These are phyloP conservation scores for Eruca vesicaria DNA, from an alignment of 441 rosid genomes.

Conservation along the genomic window DNA sequence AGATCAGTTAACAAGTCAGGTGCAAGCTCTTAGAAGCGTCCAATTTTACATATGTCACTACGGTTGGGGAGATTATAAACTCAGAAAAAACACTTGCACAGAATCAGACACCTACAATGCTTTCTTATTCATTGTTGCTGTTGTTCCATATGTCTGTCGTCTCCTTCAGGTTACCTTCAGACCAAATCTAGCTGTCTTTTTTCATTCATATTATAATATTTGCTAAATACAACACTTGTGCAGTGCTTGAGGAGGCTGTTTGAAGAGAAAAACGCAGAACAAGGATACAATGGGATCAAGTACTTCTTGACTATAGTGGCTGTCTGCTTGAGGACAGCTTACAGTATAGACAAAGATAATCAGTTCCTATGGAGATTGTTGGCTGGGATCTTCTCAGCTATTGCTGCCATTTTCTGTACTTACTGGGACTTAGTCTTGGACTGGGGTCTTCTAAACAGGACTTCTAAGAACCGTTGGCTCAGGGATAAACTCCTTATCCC, in stretches of 20 bases:
- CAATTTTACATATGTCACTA: conserved; percentile 44
- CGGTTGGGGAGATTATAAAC: conserved; percentile 45
- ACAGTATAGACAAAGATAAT: conserved; percentile 32
- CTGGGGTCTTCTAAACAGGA: conserved; percentile 70
- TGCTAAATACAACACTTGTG: neutral
- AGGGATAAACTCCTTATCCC: conserved; percentile 80
- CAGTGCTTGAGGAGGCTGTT: conserved; percentile 62
- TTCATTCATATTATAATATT: too few relatives aligned
- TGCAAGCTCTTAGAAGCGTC: conserved; percentile 41
- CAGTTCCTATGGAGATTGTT: conserved; percentile 38
- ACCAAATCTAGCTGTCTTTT: neutral
- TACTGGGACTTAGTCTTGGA: conserved; percentile 76
- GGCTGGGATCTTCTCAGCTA: conserved; percentile 52
- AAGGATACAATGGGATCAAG: conserved; percentile 57
- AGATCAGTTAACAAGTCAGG: conserved; percentile 50
- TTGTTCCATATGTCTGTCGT: conserved; percentile 38
- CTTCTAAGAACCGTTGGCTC: conserved; percentile 67
- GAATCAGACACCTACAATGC: conserved; percentile 21
- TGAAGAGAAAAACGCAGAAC: conserved; percentile 61
- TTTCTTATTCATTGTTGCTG: conserved; percentile 41
- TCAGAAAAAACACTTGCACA: conserved; percentile 35
- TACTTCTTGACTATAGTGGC: conserved; percentile 65
- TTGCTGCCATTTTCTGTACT: conserved; percentile 53
- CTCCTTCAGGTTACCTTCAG: conserved; percentile 53
- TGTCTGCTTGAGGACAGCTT: conserved; percentile 55